Evolutionary conservation across 1,139 yeast species (phyloP).

Genomic region (Sugiyamaella sp.): DNA sequence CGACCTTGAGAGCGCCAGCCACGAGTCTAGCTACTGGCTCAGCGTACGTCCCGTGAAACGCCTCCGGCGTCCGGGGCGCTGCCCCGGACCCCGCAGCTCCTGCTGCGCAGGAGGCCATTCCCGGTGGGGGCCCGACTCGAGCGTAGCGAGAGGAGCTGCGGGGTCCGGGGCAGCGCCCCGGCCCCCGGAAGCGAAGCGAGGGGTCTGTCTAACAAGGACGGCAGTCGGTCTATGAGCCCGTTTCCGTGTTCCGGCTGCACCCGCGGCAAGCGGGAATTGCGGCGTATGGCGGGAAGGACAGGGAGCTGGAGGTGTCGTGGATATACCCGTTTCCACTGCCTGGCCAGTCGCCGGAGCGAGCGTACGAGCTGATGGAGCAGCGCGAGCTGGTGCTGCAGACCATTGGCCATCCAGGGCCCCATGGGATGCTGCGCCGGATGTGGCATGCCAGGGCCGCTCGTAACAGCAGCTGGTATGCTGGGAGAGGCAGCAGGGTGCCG

Average conservation of each 20-base stretch:
- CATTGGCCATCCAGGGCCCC: slow-evolving; percentile 13
- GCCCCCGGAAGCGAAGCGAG: slow-evolving; percentile 4
- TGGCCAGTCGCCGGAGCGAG: slow-evolving; percentile 13
- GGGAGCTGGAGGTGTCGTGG: slow-evolving; percentile 43
- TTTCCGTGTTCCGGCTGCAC: slow-evolving; percentile 45
- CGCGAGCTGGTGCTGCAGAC: slow-evolving; percentile 11
- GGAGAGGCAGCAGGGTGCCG: slow-evolving; percentile 25
- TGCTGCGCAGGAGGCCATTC: too few relatives aligned
- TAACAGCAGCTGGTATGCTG: neutral
- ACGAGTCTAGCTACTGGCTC: slow-evolving; percentile 23
- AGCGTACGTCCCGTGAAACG: slow-evolving; percentile 10
- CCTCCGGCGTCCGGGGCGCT: neutral
- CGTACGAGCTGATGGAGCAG: slow-evolving; percentile 14
- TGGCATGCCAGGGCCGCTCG: slow-evolving; percentile 37
- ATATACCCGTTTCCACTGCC: slow-evolving; percentile 15
- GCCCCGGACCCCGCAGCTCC: neutral
- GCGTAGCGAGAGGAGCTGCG: too few relatives aligned
- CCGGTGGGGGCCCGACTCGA: too few relatives aligned
- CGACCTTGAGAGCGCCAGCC: slow-evolving; percentile 45
- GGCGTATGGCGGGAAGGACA: slow-evolving; percentile 51
- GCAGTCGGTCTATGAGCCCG: slow-evolving; percentile 43
- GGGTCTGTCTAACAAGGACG: slow-evolving; percentile 5
- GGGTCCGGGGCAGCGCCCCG: too few relatives aligned
- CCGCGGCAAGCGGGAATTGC: slow-evolving; percentile 40
- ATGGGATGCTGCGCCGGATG: slow-evolving; percentile 21